These are phyloP conservation scores for Geotrichum cucujoidarum DNA, from an alignment of 1,139 yeast genomes.

Conservation along the genomic window DNA sequence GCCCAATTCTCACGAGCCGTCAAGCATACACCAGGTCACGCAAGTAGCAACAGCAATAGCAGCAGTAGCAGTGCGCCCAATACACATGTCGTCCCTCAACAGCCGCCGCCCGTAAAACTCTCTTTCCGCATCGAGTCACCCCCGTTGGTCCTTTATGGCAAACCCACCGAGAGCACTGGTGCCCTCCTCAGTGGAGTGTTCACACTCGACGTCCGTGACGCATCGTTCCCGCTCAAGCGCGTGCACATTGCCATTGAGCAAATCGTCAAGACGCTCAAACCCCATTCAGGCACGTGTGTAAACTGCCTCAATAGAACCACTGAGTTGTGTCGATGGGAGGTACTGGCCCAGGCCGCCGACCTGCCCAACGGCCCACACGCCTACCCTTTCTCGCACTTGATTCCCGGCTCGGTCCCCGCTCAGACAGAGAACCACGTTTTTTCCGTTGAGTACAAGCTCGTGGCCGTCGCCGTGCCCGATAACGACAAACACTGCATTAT, in stretches of 20 bases:
- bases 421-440: constrained; percentile 54
- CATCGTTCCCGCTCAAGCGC: constrained; percentile 42
- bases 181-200: constrained; percentile 75
- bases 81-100: not conserved
- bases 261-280: constrained; percentile 41
- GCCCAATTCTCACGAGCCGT: constrained; percentile 1
- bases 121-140: constrained; percentile 78
- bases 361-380: constrained; percentile 67
- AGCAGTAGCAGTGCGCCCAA: constrained; percentile 3
- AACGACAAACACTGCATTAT: constrained; percentile 17
- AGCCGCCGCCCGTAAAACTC: constrained; percentile 39
- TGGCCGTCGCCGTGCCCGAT: constrained; percentile 55
- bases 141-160: constrained; percentile 80
- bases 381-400: constrained; percentile 87
- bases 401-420: constrained; percentile 90
- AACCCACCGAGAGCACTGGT: constrained; percentile 74
- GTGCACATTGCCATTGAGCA: constrained; percentile 69
- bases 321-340: constrained; percentile 85
- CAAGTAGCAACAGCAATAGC: too few relatives aligned
- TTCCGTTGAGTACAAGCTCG: constrained; percentile 64
- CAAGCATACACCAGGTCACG: not conserved
- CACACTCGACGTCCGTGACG: constrained; percentile 33
- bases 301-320: constrained; percentile 52
- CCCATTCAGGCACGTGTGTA: constrained; percentile 26
- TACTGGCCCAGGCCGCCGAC: constrained; percentile 52